phyloP scores from a whole-genome alignment of 108 stramenopile species.

The Mediolabrus comicus region DNA sequence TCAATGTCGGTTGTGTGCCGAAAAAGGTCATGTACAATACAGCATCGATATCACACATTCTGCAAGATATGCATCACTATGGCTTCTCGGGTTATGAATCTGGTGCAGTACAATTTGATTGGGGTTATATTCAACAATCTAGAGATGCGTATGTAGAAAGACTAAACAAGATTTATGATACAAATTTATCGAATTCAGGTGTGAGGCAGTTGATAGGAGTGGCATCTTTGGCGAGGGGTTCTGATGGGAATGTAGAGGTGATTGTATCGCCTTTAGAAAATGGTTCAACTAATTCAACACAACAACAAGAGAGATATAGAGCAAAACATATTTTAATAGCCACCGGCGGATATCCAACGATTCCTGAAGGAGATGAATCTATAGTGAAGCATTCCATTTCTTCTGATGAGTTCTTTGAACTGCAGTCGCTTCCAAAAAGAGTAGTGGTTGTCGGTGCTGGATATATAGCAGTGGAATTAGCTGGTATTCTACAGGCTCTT shows the following conservation, averaged over 20 bases:
- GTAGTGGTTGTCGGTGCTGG: slow-evolving; percentile 89
- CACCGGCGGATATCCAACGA: slow-evolving; percentile 76
- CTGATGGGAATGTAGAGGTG: slow-evolving; percentile 22
- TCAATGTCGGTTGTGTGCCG: slow-evolving; percentile 96
- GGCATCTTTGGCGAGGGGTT: slow-evolving; percentile 23
- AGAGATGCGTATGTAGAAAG: slow-evolving; percentile 78
- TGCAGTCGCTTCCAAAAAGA: slow-evolving; percentile 76
- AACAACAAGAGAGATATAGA: slow-evolving; percentile 37
- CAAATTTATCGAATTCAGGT: slow-evolving; percentile 64
- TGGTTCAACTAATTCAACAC: slow-evolving; percentile 8
- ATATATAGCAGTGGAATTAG: slow-evolving; percentile 94
- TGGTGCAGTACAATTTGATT: slow-evolving; percentile 63
- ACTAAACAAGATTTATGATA: slow-evolving; percentile 89
- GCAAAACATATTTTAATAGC: slow-evolving; percentile 87
- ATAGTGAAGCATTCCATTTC: slow-evolving; percentile 67
- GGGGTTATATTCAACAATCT: slow-evolving; percentile 66
- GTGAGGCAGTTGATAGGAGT: slow-evolving; percentile 55
- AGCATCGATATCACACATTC: slow-evolving; percentile 75
- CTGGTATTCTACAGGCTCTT: slow-evolving; percentile 83
- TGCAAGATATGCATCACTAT: slow-evolving; percentile 72
- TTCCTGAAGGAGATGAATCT: slow-evolving; percentile 59
- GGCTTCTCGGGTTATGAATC: slow-evolving; percentile 52
- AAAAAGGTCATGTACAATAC: slow-evolving; percentile 77
- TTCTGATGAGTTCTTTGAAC: slow-evolving; percentile 90
- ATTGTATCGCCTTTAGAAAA: not conserved